Evolutionary conservation across 257 asterid species (phyloP), one percentile per base, ranked within the genome.

Genomic region (Ocimum tenuiflorum): DNA sequence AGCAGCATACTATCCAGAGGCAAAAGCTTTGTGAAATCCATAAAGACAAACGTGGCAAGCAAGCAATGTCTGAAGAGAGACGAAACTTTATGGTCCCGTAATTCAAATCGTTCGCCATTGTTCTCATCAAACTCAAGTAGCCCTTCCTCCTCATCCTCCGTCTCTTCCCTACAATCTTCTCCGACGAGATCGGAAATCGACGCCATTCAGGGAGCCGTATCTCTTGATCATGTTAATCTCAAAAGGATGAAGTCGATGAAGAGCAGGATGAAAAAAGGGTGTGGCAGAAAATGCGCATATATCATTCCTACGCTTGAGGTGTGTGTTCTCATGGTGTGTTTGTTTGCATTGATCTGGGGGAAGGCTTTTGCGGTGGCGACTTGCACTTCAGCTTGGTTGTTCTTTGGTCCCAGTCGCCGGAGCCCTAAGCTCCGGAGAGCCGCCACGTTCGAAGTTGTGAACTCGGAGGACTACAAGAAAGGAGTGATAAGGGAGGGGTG

Each of bases 291-390:
- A 55, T 27, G 67, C 12, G 10, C 12, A 4, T 19, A 63, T 4
- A 10, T 17, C 10, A 65, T 22, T 27, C 70, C 29, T 8, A 71
- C 56, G 0, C 42, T 75, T 18, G 88, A 83, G 17, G 45, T 80
- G 1, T 77, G 71, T 53, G 54, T 71, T 19, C 41, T 82, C 36
- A 13, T 87, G 59, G 69, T 77, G 45, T 83, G 85, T 52, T 71
- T 89, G 72, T 49, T 77, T 49, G 78, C 80, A 17, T 63, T 86
- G 68, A 61, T 77, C 12, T 80, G 83, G 77, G 92, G 95, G 0
- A 86, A 85, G 70, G 79, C 63, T 58, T 71, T 81, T n/a, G 94
- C 95, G 1, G 71, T 86, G 18, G 24, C 81, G 67, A 56, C 77
- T 6, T 86, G 88, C 67, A 85, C 89, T 14, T 74, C 89, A 0